phyloP scores from a whole-genome alignment of 108 stramenopile genomes.

The Stephanodiscus minutulus region DNA sequence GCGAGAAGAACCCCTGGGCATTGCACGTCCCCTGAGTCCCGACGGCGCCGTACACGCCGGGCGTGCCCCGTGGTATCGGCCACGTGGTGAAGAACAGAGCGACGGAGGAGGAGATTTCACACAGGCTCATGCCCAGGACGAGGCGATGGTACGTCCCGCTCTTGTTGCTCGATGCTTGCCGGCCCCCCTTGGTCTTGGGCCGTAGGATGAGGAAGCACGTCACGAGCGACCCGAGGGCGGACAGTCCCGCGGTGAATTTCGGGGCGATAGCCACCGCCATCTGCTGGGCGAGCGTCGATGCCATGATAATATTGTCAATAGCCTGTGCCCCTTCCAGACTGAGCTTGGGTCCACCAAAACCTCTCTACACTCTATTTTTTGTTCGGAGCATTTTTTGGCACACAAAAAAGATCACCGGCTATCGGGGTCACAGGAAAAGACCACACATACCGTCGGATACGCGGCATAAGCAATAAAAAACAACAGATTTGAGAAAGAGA shows the following conservation, averaged over 20 bases:
- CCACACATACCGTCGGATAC: too few species aligned
- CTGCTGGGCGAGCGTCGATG: constrained; percentile 11
- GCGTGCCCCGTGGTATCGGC: constrained; percentile 13
- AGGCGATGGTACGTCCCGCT: constrained; percentile 14
- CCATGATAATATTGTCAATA: constrained; percentile 3
- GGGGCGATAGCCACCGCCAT: constrained; percentile 20
- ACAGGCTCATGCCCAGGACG: constrained; percentile 15
- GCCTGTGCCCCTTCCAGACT: too few species aligned
- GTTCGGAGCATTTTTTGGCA: too few species aligned
- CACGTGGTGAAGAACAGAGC: constrained; percentile 20
- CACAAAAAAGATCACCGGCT: too few species aligned
- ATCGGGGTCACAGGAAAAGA: too few species aligned
- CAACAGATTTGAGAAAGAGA: too few species aligned
- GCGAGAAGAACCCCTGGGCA: constrained; percentile 21
- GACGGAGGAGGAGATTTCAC: constrained; percentile 10
- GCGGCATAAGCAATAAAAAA: too few species aligned
- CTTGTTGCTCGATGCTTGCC: not conserved
- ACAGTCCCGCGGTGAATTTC: constrained; percentile 10
- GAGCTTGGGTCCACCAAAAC: too few species aligned
- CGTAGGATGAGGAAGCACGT: constrained; percentile 9
- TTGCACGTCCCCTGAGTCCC: constrained; percentile 8
- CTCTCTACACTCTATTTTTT: too few species aligned
- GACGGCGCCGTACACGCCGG: constrained; percentile 16
- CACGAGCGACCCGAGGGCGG: not conserved
- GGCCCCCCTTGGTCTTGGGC: not conserved